Percentiles rank a stretch among this genome's conserved stretches.
Conservation (phyloP, 176 grass and related monocot species). For the Avena atlantica region DNA sequence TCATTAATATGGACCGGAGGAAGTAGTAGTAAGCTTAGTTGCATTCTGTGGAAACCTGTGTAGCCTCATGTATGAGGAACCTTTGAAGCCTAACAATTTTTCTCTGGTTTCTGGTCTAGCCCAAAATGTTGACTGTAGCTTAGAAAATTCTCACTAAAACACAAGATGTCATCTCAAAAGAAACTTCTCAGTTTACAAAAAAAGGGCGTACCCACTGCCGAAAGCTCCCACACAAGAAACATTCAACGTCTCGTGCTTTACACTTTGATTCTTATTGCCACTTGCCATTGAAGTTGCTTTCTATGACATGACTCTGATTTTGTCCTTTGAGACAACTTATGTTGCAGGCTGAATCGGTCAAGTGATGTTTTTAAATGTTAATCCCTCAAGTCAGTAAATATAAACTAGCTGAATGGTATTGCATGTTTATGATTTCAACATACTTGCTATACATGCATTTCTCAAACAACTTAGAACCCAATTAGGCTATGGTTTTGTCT, state of each 20-base stretch:
- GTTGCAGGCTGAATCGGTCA: background rate
- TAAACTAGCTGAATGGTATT: too few relatives aligned
- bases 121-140: background rate
- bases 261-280: background rate
- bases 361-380: background rate
- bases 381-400: too few relatives aligned
- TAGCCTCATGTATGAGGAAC: background rate
- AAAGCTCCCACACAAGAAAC: background rate
- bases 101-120: conserved; percentile 5
- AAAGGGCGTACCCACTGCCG: too few relatives aligned
- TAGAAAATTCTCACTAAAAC: too few relatives aligned
- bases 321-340: background rate
- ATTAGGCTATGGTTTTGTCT: background rate
- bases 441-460: background rate
- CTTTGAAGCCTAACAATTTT: background rate
- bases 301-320: background rate
- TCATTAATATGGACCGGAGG: too few relatives aligned
- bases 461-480: background rate
- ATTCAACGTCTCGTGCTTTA: background rate
- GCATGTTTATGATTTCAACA: background rate
- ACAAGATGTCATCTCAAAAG: too few relatives aligned
- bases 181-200: background rate
- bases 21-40: background rate
- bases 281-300: background rate
- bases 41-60: background rate